Evolutionary conservation across 1,139 yeast genomes (phyloP), one percentile per base, ranked within the genome.

Genomic region (Lizanozyma gosingica): DNA sequence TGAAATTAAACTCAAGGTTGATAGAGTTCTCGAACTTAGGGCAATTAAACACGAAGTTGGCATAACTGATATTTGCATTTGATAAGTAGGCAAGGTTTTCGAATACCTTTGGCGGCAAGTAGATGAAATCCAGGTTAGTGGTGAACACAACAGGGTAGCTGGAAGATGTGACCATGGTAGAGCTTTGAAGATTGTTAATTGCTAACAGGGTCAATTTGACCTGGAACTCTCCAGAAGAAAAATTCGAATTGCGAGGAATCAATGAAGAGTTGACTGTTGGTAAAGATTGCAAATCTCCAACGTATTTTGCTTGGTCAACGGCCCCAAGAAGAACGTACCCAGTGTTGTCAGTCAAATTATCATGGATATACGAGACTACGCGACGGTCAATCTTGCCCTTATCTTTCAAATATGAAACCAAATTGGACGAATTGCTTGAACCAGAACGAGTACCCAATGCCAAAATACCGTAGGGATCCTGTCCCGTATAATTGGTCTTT

Each of bases 311-410:
- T 38, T 63, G 60, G 55, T 79, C 84, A 11, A 77, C 61, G 3
- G 79, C 84, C 6, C 84, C 84, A 54, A 79, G 76, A 39, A 78
- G 56, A 18, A 79, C 49, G 15, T 63, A 52, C 2, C 84, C 84
- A 2, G 60, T 22, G 11, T 22, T 22, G 6, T 22, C 29, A 6
- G 29, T 22, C 9, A 22, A 11, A 11, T 22, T 22, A 22, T 22
- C 29, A 11, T 22, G 29, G 11, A 22, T 22, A 22, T 6, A 22
- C 11, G 29, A 22, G 11, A 22, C 29, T 6, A 22, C 29, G 11
- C 29, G 29, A 22, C 29, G 29, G 29, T 22, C 11, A 11, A 22
- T 22, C 29, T 22, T 22, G 9, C 29, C 29, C 29, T 22, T 22
- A 6, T 6, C 29, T 11, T 22, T 22, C 11, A 22, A 22, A 22